phyloP scores from a whole-genome alignment of 345 rosid genomes.

The Laguncularia racemosa region DNA sequence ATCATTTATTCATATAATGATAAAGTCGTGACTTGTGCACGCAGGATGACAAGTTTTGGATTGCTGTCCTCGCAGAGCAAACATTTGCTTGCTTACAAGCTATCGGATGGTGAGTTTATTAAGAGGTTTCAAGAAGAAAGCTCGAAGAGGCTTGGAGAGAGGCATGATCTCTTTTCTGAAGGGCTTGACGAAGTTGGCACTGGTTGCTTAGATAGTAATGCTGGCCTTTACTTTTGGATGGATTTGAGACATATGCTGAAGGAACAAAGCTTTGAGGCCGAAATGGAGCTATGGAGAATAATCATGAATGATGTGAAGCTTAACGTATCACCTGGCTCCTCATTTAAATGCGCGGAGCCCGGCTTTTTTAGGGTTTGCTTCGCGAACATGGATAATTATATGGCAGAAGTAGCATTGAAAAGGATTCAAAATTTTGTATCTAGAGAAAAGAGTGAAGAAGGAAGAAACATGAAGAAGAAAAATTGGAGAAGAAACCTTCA shows the following conservation, averaged over 20 bases:
- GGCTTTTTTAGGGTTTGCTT: slow-evolving; percentile 93
- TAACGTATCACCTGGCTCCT: slow-evolving; percentile 76
- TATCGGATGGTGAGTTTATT: slow-evolving; percentile 55
- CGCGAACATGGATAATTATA: slow-evolving; percentile 74
- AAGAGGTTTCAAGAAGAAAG: slow-evolving; percentile 40
- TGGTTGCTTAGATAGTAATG: slow-evolving; percentile 46
- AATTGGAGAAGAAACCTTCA: slow-evolving; percentile 34
- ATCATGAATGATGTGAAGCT: slow-evolving; percentile 63
- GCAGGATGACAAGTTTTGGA: slow-evolving; percentile 88
- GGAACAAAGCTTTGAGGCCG: slow-evolving; percentile 36
- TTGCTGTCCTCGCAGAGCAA: slow-evolving; percentile 76
- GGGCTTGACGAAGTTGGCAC: slow-evolving; percentile 48
- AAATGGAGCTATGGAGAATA: slow-evolving; percentile 53
- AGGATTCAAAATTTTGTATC: slow-evolving; percentile 48
- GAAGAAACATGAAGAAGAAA: slow-evolving; percentile 15
- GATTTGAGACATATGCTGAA: slow-evolving; percentile 50
- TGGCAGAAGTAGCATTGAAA: slow-evolving; percentile 42
- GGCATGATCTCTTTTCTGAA: slow-evolving; percentile 35
- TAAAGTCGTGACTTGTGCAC: slow-evolving; percentile 42
- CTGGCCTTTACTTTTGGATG: slow-evolving; percentile 82
- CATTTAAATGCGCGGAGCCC: slow-evolving; percentile 64
- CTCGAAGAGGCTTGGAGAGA: slow-evolving; percentile 36
- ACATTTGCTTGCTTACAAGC: slow-evolving; percentile 57
- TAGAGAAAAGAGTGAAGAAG: not conserved
- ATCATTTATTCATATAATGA: slow-evolving; percentile 76